Base-by-base conservation (phyloP, 805 yeast species). In the Kluyveromyces wickerhamii region DNA sequence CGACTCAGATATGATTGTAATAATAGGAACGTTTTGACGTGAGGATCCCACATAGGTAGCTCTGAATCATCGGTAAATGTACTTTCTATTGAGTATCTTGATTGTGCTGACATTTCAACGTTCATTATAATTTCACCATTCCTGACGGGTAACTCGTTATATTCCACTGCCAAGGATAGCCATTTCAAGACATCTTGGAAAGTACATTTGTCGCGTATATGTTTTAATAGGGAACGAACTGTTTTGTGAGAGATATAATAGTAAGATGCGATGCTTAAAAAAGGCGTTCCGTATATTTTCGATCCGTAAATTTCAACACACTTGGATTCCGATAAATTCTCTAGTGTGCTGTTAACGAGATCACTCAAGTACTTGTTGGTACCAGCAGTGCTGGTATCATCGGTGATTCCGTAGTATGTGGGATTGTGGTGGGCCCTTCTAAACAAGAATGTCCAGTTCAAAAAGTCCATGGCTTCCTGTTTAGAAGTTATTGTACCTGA, bases 361-460 rank as follows among this genome's bases (percentile, higher is more conserved):
- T 66, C 65, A 36, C 79, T 77, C 44, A 80, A 59, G 46, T 72
- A 76, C 44, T 65, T 51, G 39, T 77, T 66, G 36, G 78, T 70
- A 5, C 84, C 86, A 2, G 66, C 68, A 2, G 69, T 58, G 13
- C 71, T 51, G 2, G 62, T 57, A 47, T 80, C 88, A 39, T 77
- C 84, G 28, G 74, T 81, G 32, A 94, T 75, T 8, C 94, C 97
- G 51, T 92, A 92, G 0, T 81, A 80, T 44, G 89, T 79, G 5
- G 99, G 98, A 44, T 87, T 89, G 51, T 86, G 86, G 39, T 84
- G 77, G 87, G 92, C 92, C 42, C 99, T 68, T 13, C 92, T 95
- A 60, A 77, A 80, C 69, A 92, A 67, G 51, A 92, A 92, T 0
- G 98, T 92, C 58, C 92, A 92, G 10, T 96, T 96, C 16, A 92